A percentile compares a stretch with the other conserved stretches of the same genome.
Evolutionary conservation across 176 grass and related monocot genomes (phyloP).

Genomic region (Zoysia pacifica): DNA sequence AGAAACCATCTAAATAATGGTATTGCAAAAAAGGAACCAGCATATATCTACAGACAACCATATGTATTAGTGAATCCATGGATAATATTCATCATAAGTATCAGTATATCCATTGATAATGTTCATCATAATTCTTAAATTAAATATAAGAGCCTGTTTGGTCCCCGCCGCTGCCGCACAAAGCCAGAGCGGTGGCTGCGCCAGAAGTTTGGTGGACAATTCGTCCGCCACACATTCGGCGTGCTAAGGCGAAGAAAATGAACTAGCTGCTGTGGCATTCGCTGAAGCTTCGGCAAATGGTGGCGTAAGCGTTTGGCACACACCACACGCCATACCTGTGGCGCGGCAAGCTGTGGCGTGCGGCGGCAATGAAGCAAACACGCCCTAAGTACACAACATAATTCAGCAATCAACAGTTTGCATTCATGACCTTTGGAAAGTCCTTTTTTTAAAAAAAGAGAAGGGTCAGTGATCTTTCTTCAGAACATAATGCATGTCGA

Average conservation of each 20-base stretch:
- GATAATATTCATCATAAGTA: conserved; percentile 13
- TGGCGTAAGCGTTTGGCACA: no score
- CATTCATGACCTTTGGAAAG: conserved; percentile 21
- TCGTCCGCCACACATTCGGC: no score
- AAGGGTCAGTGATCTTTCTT: conserved; percentile 38
- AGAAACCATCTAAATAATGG: conserved; percentile 85
- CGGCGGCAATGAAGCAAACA: no score
- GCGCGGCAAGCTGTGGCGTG: no score
- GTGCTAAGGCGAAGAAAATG: no score
- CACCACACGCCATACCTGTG: no score
- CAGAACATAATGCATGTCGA: neutral
- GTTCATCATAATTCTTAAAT: conserved; percentile 14
- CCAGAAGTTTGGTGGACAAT: no score
- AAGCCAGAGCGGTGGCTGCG: no score
- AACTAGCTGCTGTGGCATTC: no score
- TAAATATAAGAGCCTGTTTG: no score
- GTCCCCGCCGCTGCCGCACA: no score
- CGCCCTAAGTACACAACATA: neutral
- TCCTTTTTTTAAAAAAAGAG: neutral
- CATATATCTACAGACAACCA: conserved; percentile 70
- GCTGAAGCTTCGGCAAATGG: neutral
- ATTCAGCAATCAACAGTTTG: conserved; percentile 23
- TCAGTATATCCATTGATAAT: conserved; percentile 36
- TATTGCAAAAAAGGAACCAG: conserved; percentile 88
- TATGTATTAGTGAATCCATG: conserved; percentile 37